A percentile compares a stretch with the other conserved stretches of the same genome.
These are phyloP conservation scores for Neobulgaria alba DNA, from an alignment of 2,329 filamentous ascomycete species.

Conservation along the genomic window DNA sequence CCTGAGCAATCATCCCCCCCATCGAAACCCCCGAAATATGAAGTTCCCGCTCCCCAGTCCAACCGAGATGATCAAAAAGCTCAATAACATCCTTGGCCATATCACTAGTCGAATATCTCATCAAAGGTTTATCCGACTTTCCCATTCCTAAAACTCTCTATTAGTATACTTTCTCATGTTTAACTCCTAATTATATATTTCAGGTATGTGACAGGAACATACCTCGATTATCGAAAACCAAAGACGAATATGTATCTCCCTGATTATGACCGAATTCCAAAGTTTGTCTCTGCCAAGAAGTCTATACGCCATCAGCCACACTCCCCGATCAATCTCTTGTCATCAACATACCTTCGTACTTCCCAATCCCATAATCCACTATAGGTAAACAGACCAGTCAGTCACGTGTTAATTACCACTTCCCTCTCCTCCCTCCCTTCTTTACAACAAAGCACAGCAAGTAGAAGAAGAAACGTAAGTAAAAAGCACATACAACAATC, in stretches of 20 bases:
- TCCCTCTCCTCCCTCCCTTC: no score
- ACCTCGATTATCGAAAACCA: constrained; percentile 75
- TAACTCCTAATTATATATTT: no score
- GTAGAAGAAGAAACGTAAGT: no score
- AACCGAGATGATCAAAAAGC: constrained; percentile 59
- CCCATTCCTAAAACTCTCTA: constrained; percentile 49
- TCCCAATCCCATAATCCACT: constrained; percentile 79
- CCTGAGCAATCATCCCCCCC: constrained; percentile 89
- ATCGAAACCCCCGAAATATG: constrained; percentile 75
- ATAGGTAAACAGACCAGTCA: constrained; percentile 12
- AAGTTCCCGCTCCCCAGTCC: constrained; percentile 48
- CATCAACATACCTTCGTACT: constrained; percentile 38
- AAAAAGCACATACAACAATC: constrained; percentile 50
- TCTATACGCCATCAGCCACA: constrained; percentile 31
- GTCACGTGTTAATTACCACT: constrained; percentile 14
- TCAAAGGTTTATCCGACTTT: constrained; percentile 65
- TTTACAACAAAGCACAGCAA: no score
- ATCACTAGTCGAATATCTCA: constrained; percentile 71
- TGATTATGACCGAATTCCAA: constrained; percentile 70
- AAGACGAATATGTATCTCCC: constrained; percentile 58
- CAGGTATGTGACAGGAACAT: constrained; percentile 2
- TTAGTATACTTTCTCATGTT: no score
- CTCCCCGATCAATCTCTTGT: background rate
- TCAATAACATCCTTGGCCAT: constrained; percentile 77
- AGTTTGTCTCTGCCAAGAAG: constrained; percentile 76